Evolutionary conservation across 2,329 filamentous ascomycete genomes (phyloP).

Genomic region (Colletotrichum sp.): DNA sequence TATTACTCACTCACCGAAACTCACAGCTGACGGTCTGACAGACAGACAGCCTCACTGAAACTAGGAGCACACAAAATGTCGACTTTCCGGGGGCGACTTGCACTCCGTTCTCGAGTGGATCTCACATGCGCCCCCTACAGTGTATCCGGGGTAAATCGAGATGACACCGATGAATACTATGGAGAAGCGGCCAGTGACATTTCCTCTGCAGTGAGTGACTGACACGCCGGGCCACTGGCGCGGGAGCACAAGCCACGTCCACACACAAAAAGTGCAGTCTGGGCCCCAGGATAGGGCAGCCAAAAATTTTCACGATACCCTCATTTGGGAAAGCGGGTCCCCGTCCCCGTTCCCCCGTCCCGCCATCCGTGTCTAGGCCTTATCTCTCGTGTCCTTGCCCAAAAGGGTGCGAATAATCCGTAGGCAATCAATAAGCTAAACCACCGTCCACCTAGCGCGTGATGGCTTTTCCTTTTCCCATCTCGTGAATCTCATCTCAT

Average conservation of each 20-base stretch:
- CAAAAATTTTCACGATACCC: slow-evolving; percentile 21
- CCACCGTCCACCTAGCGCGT: neutral
- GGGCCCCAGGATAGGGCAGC: slow-evolving; percentile 7
- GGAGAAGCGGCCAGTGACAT: neutral
- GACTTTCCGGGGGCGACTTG: neutral
- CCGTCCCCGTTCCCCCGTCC: neutral
- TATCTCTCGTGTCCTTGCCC: neutral
- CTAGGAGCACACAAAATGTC: neutral
- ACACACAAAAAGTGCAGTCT: neutral
- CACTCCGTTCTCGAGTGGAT: neutral
- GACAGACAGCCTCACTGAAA: neutral
- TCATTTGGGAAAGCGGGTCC: slow-evolving; percentile 14
- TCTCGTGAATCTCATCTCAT: neutral
- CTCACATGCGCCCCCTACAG: neutral
- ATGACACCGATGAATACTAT: neutral
- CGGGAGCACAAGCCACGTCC: neutral
- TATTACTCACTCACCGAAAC: neutral
- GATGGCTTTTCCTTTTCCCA: neutral
- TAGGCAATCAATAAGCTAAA: neutral
- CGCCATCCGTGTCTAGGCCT: neutral
- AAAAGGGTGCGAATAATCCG: neutral
- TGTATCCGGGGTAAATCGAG: slow-evolving; percentile 1
- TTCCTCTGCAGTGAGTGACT: neutral
- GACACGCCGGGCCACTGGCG: neutral
- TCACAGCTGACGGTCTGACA: neutral